Conservation (phyloP, 2,329 filamentous ascomycete species). For the Penicillium sp. region DNA sequence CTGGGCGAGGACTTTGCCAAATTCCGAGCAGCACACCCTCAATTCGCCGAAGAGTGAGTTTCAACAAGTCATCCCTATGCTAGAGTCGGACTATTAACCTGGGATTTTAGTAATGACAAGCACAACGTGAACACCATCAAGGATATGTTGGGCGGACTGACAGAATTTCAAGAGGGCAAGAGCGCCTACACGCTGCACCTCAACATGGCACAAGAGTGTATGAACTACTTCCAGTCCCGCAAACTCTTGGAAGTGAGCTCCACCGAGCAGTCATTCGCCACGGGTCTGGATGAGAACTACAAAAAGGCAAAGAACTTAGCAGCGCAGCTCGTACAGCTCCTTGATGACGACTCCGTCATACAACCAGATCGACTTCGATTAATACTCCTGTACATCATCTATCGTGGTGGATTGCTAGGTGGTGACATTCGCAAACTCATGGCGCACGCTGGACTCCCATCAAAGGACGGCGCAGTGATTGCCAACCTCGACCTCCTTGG, state of each 20-base stretch:
- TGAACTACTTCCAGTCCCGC: conserved; percentile 83
- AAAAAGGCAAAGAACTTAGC: conserved; percentile 86
- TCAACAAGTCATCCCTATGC: not conserved
- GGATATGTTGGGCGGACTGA: conserved; percentile 92
- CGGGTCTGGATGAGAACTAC: conserved; percentile 88
- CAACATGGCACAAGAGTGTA: conserved; percentile 95
- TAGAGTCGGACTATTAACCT: conserved; percentile 2
- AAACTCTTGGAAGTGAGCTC: conserved; percentile 85
- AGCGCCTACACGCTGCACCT: conserved; percentile 91
- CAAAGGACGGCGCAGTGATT: conserved; percentile 69
- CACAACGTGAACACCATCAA: conserved; percentile 87
- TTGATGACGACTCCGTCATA: conserved; percentile 76
- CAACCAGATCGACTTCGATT: conserved; percentile 76
- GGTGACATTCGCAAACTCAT: conserved; percentile 84
- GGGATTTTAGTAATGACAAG: conserved; percentile 54
- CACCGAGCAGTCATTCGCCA: conserved; percentile 86
- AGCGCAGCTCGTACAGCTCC: conserved; percentile 77
- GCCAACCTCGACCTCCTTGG: conserved; percentile 77
- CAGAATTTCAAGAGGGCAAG: conserved; percentile 94
- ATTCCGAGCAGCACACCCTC: conserved; percentile 86
- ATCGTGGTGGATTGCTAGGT: conserved; percentile 76
- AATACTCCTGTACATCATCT: conserved; percentile 80
- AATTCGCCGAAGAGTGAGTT: conserved; percentile 71
- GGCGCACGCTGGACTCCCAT: conserved; percentile 74
- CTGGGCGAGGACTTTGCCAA: conserved; percentile 88